phyloP scores from a whole-genome alignment of 176 grass and related monocot genomes.

The Hordeum marinum region DNA sequence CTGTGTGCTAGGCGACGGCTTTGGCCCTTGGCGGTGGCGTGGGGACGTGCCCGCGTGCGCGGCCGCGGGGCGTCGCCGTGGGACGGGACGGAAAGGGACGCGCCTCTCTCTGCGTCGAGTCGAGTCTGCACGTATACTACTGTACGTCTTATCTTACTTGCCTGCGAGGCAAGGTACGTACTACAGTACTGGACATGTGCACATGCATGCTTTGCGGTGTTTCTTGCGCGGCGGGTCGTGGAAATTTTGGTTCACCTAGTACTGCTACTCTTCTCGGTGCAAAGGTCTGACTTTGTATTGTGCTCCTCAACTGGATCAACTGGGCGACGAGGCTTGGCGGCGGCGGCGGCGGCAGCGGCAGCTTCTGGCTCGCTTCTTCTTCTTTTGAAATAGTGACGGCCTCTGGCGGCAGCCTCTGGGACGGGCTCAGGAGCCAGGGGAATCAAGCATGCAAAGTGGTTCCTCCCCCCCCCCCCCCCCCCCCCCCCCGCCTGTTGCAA shows the following conservation, averaged over 20 bases:
- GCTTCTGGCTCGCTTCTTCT: too few species aligned
- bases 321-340: neutral
- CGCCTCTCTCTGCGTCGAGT: neutral
- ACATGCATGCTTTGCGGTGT: neutral
- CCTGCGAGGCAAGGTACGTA: neutral
- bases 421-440: neutral
- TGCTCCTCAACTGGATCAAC: too few species aligned
- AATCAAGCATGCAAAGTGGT: neutral
- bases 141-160: neutral
- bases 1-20: neutral
- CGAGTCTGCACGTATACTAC: neutral
- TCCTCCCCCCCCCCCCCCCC: too few species aligned
- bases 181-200: neutral
- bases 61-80: neutral
- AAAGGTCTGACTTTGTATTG: neutral
- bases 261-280: too few species aligned
- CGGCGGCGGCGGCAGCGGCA: too few species aligned
- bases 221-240: neutral
- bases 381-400: neutral
- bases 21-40: constrained; percentile 35
- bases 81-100: neutral
- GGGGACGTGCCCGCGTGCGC: neutral
- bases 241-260: neutral
- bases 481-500: too few species aligned
- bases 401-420: neutral